These are phyloP conservation scores for Nicotiana otophora DNA, from an alignment of 257 asterid species.

Conservation along the genomic window DNA sequence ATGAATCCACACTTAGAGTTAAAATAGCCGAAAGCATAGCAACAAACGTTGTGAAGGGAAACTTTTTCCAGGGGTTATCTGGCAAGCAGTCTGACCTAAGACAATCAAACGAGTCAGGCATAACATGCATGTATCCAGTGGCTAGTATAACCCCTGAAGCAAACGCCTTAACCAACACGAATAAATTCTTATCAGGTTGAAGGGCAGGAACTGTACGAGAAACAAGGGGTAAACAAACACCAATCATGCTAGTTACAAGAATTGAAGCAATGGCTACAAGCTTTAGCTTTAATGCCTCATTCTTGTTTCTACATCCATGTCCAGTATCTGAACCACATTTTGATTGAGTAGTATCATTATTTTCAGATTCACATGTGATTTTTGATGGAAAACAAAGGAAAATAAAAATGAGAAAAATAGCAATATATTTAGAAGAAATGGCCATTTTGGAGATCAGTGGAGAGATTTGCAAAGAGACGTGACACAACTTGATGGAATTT, in stretches of 20 bases:
- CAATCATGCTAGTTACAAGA: conserved; percentile 29
- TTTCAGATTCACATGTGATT: not conserved
- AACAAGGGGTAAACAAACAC: conserved; percentile 30
- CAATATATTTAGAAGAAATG: not conserved
- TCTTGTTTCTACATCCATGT: conserved; percentile 11
- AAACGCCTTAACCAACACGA: conserved; percentile 34
- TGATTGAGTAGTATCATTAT: not conserved
- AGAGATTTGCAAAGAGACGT: not conserved
- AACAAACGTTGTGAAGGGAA: conserved; percentile 35
- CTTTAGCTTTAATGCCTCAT: conserved; percentile 23
- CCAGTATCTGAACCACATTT: conserved; percentile 8
- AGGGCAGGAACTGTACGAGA: conserved; percentile 22
- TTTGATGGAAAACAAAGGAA: not conserved
- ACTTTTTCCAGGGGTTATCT: conserved; percentile 30
- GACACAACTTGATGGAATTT: not conserved
- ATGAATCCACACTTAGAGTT: conserved; percentile 35
- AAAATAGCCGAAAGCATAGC: conserved; percentile 36
- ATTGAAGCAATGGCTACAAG: conserved; percentile 30
- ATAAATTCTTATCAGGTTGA: conserved; percentile 24
- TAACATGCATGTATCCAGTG: conserved; percentile 42
- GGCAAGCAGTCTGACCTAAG: conserved; percentile 33
- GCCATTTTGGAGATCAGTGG: not conserved
- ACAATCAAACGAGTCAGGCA: conserved; percentile 35
- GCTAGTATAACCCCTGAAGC: conserved; percentile 39
- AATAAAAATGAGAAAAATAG: not conserved